These are phyloP conservation scores for Irpex sp. DNA, from an alignment of 1,284 basidiomycete genomes.

Conservation along the genomic window DNA sequence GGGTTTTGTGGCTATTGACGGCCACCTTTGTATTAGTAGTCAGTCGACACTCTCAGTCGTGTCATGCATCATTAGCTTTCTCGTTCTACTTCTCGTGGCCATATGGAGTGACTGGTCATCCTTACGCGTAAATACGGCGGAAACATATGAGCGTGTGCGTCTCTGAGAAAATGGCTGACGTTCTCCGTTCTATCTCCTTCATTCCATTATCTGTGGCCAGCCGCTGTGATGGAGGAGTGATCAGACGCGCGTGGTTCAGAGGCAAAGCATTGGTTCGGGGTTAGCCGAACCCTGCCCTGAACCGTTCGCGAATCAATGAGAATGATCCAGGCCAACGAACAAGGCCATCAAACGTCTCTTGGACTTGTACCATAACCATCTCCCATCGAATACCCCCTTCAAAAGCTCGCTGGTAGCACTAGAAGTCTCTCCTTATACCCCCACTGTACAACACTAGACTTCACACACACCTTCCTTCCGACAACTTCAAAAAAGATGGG, in stretches of 20 bases:
- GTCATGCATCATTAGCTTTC: not conserved
- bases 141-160: not conserved
- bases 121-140: not conserved
- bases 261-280: not conserved
- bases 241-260: not conserved
- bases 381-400: constrained; percentile 13
- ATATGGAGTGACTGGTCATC: not conserved
- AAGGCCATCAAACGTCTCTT: constrained; percentile 5
- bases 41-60: not conserved
- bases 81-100: not conserved
- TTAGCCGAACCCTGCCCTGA: not conserved
- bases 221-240: not conserved
- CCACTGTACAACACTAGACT: constrained; percentile 16
- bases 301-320: not conserved
- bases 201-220: not conserved
- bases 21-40: not conserved
- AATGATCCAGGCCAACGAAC: constrained; percentile 5
- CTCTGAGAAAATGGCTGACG: not conserved
- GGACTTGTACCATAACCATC: not conserved
- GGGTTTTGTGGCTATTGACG: not conserved
- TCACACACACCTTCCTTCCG: not conserved
- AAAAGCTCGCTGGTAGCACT: constrained; percentile 27
- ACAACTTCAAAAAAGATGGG: constrained; percentile 43
- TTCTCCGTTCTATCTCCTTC: not conserved
- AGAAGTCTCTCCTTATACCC: constrained; percentile 13